Evolutionary conservation across 441 rosid species (phyloP).

Genomic region (Jatropha podagrica): DNA sequence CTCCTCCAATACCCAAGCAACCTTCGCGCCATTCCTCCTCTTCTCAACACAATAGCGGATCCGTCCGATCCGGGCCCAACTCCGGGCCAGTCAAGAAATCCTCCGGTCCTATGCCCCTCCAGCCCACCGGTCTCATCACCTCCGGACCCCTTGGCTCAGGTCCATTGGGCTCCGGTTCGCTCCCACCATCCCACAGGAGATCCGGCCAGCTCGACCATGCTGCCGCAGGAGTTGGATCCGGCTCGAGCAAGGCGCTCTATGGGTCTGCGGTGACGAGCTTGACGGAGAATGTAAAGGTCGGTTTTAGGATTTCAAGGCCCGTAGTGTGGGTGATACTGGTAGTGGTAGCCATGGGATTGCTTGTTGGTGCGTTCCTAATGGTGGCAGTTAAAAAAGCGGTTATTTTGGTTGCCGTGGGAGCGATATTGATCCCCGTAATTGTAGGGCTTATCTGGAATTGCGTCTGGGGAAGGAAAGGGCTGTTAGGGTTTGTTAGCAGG

Average conservation of each 20-base stretch:
- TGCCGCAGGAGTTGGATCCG: slow-evolving; percentile 28
- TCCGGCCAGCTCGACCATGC: slow-evolving; percentile 51
- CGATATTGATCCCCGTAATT: slow-evolving; percentile 44
- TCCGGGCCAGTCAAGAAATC: slow-evolving; percentile 60
- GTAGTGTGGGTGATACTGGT: slow-evolving; percentile 67
- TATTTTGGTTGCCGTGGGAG: slow-evolving; percentile 66
- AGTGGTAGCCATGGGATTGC: slow-evolving; percentile 58
- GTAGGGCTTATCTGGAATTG: slow-evolving; percentile 68
- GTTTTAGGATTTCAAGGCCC: slow-evolving; percentile 73
- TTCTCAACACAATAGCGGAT: slow-evolving; percentile 72
- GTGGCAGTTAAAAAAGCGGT: slow-evolving; percentile 76
- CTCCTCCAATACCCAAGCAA: slow-evolving; percentile 39
- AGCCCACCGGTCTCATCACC: slow-evolving; percentile 85
- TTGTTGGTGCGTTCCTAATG: slow-evolving; percentile 66
- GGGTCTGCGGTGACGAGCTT: slow-evolving; percentile 83
- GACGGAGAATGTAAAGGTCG: slow-evolving; percentile 59
- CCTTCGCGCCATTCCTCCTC: slow-evolving; percentile 56
- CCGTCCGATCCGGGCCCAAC: slow-evolving; percentile 75
- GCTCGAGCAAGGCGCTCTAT: slow-evolving; percentile 48
- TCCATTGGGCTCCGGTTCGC: slow-evolving; percentile 39
- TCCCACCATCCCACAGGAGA: slow-evolving; percentile 37
- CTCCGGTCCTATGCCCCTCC: slow-evolving; percentile 76
- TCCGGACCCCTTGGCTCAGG: slow-evolving; percentile 70
- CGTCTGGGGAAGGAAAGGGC: slow-evolving; percentile 61
- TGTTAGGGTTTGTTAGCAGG: slow-evolving; percentile 57